Conservation (phyloP, 371 early-diverging fungal species). For the Blakeslea trispora region DNA sequence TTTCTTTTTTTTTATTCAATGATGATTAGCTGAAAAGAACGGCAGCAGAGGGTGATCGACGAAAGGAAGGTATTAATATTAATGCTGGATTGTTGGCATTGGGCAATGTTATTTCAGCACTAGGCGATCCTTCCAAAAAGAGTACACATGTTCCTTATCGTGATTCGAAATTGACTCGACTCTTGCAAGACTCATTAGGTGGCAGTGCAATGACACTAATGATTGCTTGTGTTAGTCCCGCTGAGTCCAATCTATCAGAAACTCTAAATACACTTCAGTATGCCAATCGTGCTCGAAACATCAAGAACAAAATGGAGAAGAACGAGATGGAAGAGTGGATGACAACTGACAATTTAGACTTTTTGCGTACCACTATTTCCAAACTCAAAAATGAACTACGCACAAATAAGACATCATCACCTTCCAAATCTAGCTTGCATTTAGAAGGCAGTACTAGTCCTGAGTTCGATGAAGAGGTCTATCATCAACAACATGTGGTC, state of each 20-base stretch:
- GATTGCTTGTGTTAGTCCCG: constrained; percentile 92
- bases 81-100: constrained; percentile 97
- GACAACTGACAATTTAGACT: constrained; percentile 59
- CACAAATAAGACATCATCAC: not conserved
- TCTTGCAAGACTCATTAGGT: constrained; percentile 96
- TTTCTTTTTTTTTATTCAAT: constrained; percentile 9
- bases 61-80: constrained; percentile 97
- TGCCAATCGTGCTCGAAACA: constrained; percentile 87
- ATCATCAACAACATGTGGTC: constrained; percentile 34
- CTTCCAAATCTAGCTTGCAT: constrained; percentile 4
- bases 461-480: constrained; percentile 37
- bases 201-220: constrained; percentile 91
- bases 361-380: constrained; percentile 53
- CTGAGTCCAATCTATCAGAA: constrained; percentile 82
- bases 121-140: constrained; percentile 82
- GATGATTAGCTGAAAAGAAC: constrained; percentile 84
- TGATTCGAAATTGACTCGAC: constrained; percentile 96
- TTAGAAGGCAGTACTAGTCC: constrained; percentile 20
- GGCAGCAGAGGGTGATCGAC: constrained; percentile 90
- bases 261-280: constrained; percentile 92
- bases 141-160: constrained; percentile 91
- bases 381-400: constrained; percentile 58
- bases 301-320: constrained; percentile 78
- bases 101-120: constrained; percentile 98
- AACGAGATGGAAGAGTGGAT: constrained; percentile 73